Percentiles rank a stretch among this genome's conserved stretches.
These are phyloP conservation scores for Claviceps cyperi DNA, from an alignment of 2,329 filamentous ascomycete genomes.

Conservation along the genomic window DNA sequence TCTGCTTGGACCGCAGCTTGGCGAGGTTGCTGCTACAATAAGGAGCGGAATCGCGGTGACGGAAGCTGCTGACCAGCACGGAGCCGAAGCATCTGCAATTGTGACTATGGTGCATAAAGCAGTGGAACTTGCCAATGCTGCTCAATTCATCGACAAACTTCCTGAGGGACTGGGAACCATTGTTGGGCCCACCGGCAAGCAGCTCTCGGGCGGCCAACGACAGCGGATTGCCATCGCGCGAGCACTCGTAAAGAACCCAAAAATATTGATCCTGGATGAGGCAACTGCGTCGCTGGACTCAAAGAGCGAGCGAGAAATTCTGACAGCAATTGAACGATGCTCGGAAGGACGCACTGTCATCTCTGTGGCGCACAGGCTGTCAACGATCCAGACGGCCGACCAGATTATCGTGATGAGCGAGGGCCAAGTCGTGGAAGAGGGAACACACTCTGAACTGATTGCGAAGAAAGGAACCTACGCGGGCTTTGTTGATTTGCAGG, in stretches of 20 bases:
- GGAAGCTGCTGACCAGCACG: not conserved
- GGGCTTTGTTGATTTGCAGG: conserved; percentile 24
- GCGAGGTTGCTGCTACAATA: not conserved
- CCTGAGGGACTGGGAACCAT: conserved; percentile 3
- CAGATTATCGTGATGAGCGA: conserved; percentile 26
- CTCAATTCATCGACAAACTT: not conserved
- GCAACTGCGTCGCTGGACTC: conserved; percentile 13
- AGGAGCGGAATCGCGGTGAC: not conserved
- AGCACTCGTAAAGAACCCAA: conserved; percentile 21
- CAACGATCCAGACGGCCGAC: conserved; percentile 5
- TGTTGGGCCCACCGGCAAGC: conserved; percentile 45
- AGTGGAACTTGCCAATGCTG: not conserved
- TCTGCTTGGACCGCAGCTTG: not conserved
- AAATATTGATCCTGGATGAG: conserved; percentile 45
- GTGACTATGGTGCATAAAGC: not conserved
- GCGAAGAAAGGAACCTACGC: conserved; percentile 32
- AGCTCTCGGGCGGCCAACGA: conserved; percentile 48
- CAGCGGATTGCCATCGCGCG: conserved; percentile 44
- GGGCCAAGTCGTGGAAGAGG: conserved; percentile 17
- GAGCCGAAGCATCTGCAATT: not conserved
- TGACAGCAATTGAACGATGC: not conserved
- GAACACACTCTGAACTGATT: not conserved
- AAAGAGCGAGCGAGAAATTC: conserved; percentile 3
- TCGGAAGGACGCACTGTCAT: conserved; percentile 1
- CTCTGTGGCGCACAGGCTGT: conserved; percentile 3